Conservation (phyloP, 176 grass and related monocot species). For the Thinopyrum elongatum region DNA sequence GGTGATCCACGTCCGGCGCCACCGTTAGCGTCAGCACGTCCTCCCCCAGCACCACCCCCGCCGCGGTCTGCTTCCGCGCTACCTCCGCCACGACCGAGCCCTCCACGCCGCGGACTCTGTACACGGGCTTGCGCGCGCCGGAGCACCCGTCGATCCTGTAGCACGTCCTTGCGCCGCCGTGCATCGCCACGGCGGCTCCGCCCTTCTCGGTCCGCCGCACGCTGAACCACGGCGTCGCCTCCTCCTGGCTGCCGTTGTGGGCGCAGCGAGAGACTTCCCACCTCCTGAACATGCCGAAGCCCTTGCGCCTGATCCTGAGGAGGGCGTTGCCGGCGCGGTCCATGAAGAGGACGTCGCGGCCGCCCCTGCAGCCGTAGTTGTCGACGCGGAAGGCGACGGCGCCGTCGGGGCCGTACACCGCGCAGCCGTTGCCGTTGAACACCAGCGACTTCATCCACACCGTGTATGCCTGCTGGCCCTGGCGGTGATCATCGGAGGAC, state of each 20-base stretch:
- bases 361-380: slow-evolving; percentile 63
- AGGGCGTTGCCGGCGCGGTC: slow-evolving; percentile 49
- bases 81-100: slow-evolving; percentile 23
- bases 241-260: too few relatives aligned
- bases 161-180: slow-evolving; percentile 13
- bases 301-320: slow-evolving; percentile 55
- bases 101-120: neutral
- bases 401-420: slow-evolving; percentile 64
- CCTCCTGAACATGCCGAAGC: slow-evolving; percentile 27
- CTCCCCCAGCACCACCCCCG: slow-evolving; percentile 44
- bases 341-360: slow-evolving; percentile 62
- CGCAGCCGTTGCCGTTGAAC: slow-evolving; percentile 71
- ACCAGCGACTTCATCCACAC: slow-evolving; percentile 93
- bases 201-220: slow-evolving; percentile 12
- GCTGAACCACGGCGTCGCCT: slow-evolving; percentile 47
- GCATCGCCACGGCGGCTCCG: slow-evolving; percentile 13
- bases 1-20: slow-evolving; percentile 51
- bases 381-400: slow-evolving; percentile 66
- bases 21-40: slow-evolving; percentile 68
- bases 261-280: slow-evolving; percentile 24
- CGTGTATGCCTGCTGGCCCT: slow-evolving; percentile 32
- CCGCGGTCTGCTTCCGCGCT: slow-evolving; percentile 51
- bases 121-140: slow-evolving; percentile 28
- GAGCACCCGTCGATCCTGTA: slow-evolving; percentile 33
- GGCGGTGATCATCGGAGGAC: neutral